These are phyloP conservation scores for Boletus insuetus DNA, from an alignment of 768 basidiomycete genomes.

Conservation along the genomic window DNA sequence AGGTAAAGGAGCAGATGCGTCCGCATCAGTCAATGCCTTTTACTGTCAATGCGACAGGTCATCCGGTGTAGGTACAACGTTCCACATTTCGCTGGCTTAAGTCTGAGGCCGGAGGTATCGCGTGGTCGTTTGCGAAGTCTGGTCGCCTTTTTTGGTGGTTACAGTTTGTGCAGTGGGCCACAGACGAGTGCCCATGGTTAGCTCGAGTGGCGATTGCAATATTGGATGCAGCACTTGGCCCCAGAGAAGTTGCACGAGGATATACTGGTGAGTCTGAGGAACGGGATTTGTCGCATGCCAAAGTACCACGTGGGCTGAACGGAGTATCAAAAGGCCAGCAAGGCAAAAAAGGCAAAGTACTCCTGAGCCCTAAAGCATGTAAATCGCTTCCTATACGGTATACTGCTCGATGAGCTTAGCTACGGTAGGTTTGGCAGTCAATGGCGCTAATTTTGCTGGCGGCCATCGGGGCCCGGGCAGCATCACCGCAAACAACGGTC, in stretches of 20 bases:
- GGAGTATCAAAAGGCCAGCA: no score
- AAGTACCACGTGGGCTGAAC: no score
- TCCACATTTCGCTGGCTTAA: background rate
- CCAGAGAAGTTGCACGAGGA: background rate
- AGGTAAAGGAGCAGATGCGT: conserved; percentile 1
- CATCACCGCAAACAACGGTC: no score
- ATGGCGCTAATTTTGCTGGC: no score
- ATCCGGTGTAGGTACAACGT: background rate
- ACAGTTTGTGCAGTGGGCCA: background rate
- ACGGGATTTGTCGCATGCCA: background rate
- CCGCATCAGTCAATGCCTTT: conserved; percentile 1
- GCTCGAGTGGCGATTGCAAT: background rate
- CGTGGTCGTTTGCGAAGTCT: background rate
- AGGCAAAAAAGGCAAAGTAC: background rate
- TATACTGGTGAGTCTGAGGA: background rate
- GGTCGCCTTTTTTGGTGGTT: background rate
- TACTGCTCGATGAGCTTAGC: no score
- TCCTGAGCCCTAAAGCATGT: background rate
- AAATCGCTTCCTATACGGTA: no score
- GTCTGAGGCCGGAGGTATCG: background rate
- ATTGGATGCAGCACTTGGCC: background rate
- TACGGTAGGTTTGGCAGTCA: no score
- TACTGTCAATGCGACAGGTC: background rate
- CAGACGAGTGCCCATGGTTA: no score
- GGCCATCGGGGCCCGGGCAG: no score